Conservation (phyloP, 345 rosid species). For the Schrenkiella parvula region DNA sequence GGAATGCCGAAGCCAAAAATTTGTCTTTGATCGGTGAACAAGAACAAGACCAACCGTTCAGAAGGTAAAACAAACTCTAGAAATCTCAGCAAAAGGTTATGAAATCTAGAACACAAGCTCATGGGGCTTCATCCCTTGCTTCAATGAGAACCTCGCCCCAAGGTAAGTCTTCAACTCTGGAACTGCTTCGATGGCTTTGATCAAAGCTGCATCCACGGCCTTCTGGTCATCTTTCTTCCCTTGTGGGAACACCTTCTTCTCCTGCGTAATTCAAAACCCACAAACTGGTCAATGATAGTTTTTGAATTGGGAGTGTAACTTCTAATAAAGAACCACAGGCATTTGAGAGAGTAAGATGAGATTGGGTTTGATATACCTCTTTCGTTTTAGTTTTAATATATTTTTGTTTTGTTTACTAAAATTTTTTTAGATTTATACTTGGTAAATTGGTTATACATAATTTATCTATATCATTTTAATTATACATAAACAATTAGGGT, state of each 20-base stretch:
- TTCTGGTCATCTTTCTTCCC: slow-evolving; percentile 84
- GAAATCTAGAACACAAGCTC: slow-evolving; percentile 62
- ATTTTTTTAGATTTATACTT: no score
- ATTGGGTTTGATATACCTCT: slow-evolving; percentile 39
- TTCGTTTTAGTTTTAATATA: no score
- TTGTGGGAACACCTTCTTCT: slow-evolving; percentile 53
- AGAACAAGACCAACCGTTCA: slow-evolving; percentile 1
- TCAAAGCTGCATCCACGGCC: slow-evolving; percentile 47
- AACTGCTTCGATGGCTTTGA: slow-evolving; percentile 60
- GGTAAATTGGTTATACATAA: no score
- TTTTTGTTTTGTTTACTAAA: no score
- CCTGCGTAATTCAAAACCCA: slow-evolving; percentile 36
- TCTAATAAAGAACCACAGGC: not conserved
- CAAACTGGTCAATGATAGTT: not conserved
- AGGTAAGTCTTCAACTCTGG: slow-evolving; percentile 66
- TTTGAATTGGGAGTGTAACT: not conserved
- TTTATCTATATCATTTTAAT: no score
- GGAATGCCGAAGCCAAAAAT: slow-evolving; percentile 6
- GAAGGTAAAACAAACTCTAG: not conserved
- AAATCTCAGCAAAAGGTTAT: not conserved
- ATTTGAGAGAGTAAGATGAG: not conserved
- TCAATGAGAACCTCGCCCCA: slow-evolving; percentile 67
- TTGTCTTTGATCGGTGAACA: not conserved
- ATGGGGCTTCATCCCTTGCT: slow-evolving; percentile 77
- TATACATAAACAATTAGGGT: no score